Evolutionary conservation across 2,329 filamentous ascomycete genomes (phyloP).

Genomic region (Phyllosticta ampelicida): DNA sequence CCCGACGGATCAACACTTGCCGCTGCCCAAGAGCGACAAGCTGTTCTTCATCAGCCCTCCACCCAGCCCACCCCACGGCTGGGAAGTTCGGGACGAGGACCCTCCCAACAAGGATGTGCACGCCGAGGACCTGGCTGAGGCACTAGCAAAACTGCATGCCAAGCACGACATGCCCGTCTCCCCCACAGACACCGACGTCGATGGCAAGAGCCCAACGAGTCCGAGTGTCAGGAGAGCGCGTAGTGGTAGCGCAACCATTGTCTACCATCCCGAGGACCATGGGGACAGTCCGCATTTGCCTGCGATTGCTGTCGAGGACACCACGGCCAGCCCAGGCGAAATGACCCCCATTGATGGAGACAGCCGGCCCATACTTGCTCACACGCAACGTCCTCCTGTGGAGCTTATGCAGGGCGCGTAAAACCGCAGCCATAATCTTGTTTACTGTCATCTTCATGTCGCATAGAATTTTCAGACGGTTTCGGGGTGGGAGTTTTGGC

Average conservation of each 20-base stretch:
- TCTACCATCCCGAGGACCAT: conserved; percentile 53
- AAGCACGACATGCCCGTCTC: conserved; percentile 15
- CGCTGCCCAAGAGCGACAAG: conserved; percentile 45
- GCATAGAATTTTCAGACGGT: neutral
- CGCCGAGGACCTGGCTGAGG: conserved; percentile 48
- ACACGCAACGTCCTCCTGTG: conserved; percentile 29
- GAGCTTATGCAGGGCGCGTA: conserved; percentile 23
- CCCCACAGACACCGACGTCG: conserved; percentile 14
- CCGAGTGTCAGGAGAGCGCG: conserved; percentile 20
- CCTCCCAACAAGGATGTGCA: conserved; percentile 57
- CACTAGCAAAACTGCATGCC: conserved; percentile 43
- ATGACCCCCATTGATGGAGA: conserved; percentile 16
- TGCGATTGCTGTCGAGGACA: conserved; percentile 54
- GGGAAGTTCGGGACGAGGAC: conserved; percentile 52
- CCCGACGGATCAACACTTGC: conserved; percentile 28
- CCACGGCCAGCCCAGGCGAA: conserved; percentile 38
- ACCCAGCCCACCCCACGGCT: conserved; percentile 52
- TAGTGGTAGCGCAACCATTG: conserved; percentile 47
- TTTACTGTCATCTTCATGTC: neutral
- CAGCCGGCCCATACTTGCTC: conserved; percentile 8
- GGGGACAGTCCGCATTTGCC: conserved; percentile 49
- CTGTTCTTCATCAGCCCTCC: conserved; percentile 58
- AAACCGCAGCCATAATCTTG: neutral
- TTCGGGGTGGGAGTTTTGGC: neutral
- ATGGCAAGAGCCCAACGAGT: conserved; percentile 18